Base-by-base conservation (phyloP, 2,329 filamentous ascomycete genomes). In the Chaetomiaceae sp. region DNA sequence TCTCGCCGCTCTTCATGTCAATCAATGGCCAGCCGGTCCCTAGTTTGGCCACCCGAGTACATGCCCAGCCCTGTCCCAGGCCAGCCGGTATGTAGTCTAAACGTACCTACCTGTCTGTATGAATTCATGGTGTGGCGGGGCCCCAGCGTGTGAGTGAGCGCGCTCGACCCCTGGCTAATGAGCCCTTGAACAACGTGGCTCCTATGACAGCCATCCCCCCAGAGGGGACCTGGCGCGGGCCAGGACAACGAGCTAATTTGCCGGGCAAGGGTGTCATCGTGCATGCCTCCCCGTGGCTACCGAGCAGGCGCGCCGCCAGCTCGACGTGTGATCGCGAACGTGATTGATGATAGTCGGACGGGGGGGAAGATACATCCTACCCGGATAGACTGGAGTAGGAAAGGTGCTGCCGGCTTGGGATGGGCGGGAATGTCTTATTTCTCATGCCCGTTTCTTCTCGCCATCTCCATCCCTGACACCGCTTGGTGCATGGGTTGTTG, bases 181-280 rank as follows among this genome's bases (percentile, higher is more conserved):
- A 65, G 61, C 60, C 45, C 61, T 54, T 62, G 62, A 60, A 65
- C 66, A 58, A 69, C 67, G 67, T 69, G 67, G 67, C 67, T 69
- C 67, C 66, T 64, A 62, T 64, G 60, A 53, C 45, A 53, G 54
- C 59, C 59, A 51, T 58, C 60, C 55, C 54, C 49, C 48, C 52
- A 43, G 44, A 52, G 46, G 46, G 48, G 13, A 51, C 54, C 42
- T 58, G 57, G 33, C 52, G 54, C 54, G 56, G 60, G 55, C 54
- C 57, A 60, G 55, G 53, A 40, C 55, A 61, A 58, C 58, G 59
- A 60, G 59, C 58, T 62, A 62, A 64, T 64, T 55, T 62, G 59
- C 62, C 59, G 60, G 16, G 56, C 56, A 57, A 63, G 57, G 59
- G 57, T 59, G 42, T 18, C 50, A 59, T 54, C 43, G 44, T 29